Evolutionary conservation across 2,329 filamentous ascomycete species (phyloP).

Genomic region (Dactylellina cionopaga): DNA sequence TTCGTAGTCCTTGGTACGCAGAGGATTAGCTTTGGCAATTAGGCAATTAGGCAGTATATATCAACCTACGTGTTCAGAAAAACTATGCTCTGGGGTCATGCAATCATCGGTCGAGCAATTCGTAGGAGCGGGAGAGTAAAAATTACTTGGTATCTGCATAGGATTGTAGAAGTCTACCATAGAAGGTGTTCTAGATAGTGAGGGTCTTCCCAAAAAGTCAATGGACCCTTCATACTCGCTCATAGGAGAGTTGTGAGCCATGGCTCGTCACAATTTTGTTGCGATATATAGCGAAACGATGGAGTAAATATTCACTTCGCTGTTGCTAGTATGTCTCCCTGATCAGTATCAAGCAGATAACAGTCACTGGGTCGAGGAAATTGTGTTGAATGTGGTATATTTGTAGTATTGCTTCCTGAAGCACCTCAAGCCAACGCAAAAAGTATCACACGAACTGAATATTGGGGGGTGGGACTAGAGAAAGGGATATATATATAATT

Average conservation of each 20-base stretch:
- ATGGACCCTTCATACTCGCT: slow-evolving; percentile 38
- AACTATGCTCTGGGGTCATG: slow-evolving; percentile 37
- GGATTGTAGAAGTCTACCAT: slow-evolving; percentile 38
- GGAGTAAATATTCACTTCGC: background rate
- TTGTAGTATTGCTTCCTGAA: background rate
- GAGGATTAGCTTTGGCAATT: background rate
- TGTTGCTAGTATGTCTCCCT: background rate
- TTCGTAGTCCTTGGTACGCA: slow-evolving; percentile 29
- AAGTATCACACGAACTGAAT: slow-evolving; percentile 44
- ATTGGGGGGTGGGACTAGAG: slow-evolving; percentile 2
- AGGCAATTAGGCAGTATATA: background rate
- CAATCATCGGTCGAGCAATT: slow-evolving; percentile 46
- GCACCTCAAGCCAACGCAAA: slow-evolving; percentile 29
- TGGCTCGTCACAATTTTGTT: slow-evolving; percentile 15
- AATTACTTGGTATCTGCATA: slow-evolving; percentile 23
- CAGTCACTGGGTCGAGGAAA: background rate
- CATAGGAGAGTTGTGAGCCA: slow-evolving; percentile 17
- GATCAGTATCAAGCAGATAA: background rate
- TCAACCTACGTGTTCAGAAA: slow-evolving; percentile 44
- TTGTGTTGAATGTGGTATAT: slow-evolving; percentile 49
- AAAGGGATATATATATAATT: slow-evolving; percentile 23
- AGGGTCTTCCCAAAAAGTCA: slow-evolving; percentile 47
- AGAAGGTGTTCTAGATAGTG: slow-evolving; percentile 30
- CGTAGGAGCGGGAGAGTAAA: slow-evolving; percentile 44
- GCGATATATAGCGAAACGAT: too few species aligned